Conservation (phyloP, 441 rosid species). For the Brassica balearica region DNA sequence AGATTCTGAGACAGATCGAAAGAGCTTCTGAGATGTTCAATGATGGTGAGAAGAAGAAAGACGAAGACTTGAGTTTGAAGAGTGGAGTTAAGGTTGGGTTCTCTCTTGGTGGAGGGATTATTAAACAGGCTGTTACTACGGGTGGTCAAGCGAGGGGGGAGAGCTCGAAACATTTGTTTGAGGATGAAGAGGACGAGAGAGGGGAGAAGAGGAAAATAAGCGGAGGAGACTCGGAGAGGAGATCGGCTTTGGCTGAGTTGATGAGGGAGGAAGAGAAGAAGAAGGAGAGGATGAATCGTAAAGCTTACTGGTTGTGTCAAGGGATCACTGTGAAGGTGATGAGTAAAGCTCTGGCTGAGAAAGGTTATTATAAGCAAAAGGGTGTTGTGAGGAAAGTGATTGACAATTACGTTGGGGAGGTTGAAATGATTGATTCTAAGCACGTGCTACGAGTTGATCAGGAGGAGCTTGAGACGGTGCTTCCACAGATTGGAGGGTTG, state of each 20-base stretch:
- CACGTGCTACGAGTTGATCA: slow-evolving; percentile 88
- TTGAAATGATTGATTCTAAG: slow-evolving; percentile 83
- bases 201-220: slow-evolving; percentile 48
- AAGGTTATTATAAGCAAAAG: slow-evolving; percentile 91
- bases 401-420: slow-evolving; percentile 87
- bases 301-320: slow-evolving; percentile 88
- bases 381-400: slow-evolving; percentile 83
- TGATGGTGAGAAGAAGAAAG: slow-evolving; percentile 37
- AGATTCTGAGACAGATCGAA: slow-evolving; percentile 81
- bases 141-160: slow-evolving; percentile 58
- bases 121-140: slow-evolving; percentile 28
- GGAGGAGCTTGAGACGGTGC: slow-evolving; percentile 94
- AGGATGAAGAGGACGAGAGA: slow-evolving; percentile 37
- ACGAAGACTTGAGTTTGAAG: slow-evolving; percentile 54
- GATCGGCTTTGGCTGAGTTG: slow-evolving; percentile 80
- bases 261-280: slow-evolving; percentile 90
- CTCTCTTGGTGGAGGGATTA: slow-evolving; percentile 50
- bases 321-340: slow-evolving; percentile 90
- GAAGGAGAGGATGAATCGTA: slow-evolving; percentile 81
- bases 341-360: slow-evolving; percentile 77
- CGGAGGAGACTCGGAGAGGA: slow-evolving; percentile 27
- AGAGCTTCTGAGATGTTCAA: slow-evolving; percentile 63
- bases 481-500: slow-evolving; percentile 82
- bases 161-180: slow-evolving; percentile 65
- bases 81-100: slow-evolving; percentile 79